These are phyloP conservation scores for Grosmannia penicillata DNA, from an alignment of 2,329 filamentous ascomycete genomes.

Conservation along the genomic window DNA sequence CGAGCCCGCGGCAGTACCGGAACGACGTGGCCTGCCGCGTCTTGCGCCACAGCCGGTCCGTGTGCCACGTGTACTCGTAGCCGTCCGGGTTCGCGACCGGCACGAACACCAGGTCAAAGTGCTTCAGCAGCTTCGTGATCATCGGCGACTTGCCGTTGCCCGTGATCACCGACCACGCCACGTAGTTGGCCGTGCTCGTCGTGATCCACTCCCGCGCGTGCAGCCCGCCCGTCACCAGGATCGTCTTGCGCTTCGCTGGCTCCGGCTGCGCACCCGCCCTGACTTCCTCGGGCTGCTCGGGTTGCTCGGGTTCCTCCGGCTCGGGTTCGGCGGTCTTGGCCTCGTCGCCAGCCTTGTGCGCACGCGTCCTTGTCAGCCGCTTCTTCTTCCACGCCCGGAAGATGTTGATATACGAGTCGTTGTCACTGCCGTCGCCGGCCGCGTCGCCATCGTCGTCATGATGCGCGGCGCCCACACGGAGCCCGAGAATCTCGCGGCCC, in stretches of 20 bases:
- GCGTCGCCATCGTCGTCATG: constrained; percentile 1
- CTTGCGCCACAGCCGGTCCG: constrained; percentile 89
- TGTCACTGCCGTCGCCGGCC: background rate
- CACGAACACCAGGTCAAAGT: constrained; percentile 79
- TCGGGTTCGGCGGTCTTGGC: background rate
- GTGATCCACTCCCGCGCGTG: constrained; percentile 97
- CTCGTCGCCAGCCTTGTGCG: too few species aligned
- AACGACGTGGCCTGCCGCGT: constrained; percentile 73
- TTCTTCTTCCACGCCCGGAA: too few species aligned
- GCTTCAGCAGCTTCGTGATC: constrained; percentile 65
- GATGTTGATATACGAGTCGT: too few species aligned
- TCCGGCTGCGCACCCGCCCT: background rate
- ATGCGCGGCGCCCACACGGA: constrained; percentile 48
- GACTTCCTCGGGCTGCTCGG: background rate
- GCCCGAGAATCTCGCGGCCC: constrained; percentile 69
- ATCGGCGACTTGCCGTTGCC: constrained; percentile 57
- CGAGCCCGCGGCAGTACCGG: constrained; percentile 72
- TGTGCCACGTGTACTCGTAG: constrained; percentile 85
- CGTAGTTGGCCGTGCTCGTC: constrained; percentile 76
- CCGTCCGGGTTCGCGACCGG: constrained; percentile 89
- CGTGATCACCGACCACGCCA: constrained; percentile 78
- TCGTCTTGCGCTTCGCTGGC: constrained; percentile 12
- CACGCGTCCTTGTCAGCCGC: too few species aligned
- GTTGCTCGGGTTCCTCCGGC: background rate
- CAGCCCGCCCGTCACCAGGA: constrained; percentile 58